Base-by-base conservation (phyloP, 352 stramenopile genomes). In the Phytophthora agathidicida region DNA sequence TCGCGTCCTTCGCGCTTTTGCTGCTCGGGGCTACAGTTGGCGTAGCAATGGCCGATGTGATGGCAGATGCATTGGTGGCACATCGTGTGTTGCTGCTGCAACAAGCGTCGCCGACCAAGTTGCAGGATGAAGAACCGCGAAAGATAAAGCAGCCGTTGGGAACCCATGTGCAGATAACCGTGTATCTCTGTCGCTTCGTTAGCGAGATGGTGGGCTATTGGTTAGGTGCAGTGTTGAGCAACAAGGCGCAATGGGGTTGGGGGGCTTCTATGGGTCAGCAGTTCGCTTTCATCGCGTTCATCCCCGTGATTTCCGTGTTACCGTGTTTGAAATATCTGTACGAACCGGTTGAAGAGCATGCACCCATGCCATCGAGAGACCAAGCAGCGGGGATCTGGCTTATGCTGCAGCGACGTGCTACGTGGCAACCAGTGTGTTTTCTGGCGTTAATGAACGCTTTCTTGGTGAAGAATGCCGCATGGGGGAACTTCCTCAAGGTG, bases 141-240 rank as follows among this genome's bases (percentile, higher is more conserved):
- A 44, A 32, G 16, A 67, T 73, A 30, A 64, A 78, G 6, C 76
- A 88, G 19, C 19, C 44, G 5, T 56, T 68, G 7, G 63, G 66
- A 0, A 80, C 83, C 2, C 68, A 80, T 16, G 43, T 79, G 2
- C 85, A 92, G 65, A 83, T 77, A n/a, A 73, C 65, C 1, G 83
- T 92, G 24, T 94, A 92, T 42, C 68, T 92, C 49, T 91, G 83
- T 50, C 80, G 85, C 3, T 92, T 89, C 46, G 49, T 87, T 9
- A 91, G 79, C 33, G 85, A 94, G 58, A 92, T 91, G 75, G 26
- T 87, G 13, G 85, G 85, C 31, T 94, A 80, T 56, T 94, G 85
- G 85, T 8, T 53, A 10, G 85, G 85, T 7, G 75, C 78, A 20
- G 28, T 86, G 28, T 59, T 93, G 2, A 89, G 76, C 32, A 91